Percentiles rank a stretch among this genome's conserved stretches.
Evolutionary conservation across 1,284 basidiomycete species (phyloP).

Genomic region (Irpex sp.): DNA sequence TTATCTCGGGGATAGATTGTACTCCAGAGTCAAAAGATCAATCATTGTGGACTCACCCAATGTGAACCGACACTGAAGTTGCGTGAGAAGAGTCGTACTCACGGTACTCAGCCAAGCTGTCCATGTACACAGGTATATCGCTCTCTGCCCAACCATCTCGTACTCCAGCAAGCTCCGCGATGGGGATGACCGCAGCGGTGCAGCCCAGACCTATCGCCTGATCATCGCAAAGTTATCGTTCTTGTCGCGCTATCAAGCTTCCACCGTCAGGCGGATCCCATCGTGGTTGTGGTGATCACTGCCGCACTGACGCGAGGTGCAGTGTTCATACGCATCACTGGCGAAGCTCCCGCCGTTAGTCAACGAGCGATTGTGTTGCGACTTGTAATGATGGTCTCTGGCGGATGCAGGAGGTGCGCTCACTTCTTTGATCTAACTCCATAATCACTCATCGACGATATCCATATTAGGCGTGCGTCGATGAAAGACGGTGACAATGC

Average conservation of each 20-base stretch:
- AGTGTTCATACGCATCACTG: neutral
- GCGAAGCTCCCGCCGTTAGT: neutral
- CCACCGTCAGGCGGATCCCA: neutral
- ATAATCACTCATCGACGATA: neutral
- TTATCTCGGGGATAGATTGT: neutral
- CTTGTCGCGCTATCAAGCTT: neutral
- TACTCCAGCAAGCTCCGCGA: neutral
- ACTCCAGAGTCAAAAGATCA: neutral
- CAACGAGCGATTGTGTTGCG: neutral
- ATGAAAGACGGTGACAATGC: too few relatives aligned
- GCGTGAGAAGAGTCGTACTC: neutral
- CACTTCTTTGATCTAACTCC: neutral
- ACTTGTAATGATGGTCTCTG: neutral
- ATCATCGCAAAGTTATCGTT: neutral
- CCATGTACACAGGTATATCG: neutral
- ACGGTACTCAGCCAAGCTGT: neutral
- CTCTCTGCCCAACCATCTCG: too few relatives aligned
- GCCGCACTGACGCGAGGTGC: neutral
- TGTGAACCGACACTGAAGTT: neutral
- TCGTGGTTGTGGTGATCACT: neutral
- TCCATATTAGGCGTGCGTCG: too few relatives aligned
- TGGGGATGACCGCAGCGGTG: neutral
- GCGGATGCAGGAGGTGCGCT: neutral
- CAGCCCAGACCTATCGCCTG: neutral
- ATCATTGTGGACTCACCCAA: neutral